Evolutionary conservation across 164 flowering plant genomes (phyloP).

Genomic region (Chimonanthus praecox): DNA sequence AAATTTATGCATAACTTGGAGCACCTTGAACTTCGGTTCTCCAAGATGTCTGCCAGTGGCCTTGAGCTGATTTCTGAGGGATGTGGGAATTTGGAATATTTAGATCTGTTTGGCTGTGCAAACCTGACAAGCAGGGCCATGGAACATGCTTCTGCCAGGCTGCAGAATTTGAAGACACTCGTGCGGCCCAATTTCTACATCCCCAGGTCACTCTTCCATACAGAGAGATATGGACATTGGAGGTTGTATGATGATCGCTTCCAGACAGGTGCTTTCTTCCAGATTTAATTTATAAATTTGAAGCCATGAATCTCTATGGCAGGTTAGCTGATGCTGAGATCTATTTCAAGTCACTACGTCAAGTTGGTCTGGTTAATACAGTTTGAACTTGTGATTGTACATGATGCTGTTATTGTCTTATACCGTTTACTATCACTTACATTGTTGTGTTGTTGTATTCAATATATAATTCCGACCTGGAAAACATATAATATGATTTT

Average conservation of each 20-base stretch:
- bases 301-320: not conserved
- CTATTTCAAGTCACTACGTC: not conserved
- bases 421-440: not conserved
- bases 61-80: constrained; percentile 53
- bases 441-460: not conserved
- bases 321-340: not conserved
- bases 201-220: constrained; percentile 59
- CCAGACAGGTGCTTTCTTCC: constrained; percentile 71
- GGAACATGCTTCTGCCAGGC: constrained; percentile 34
- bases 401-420: not conserved
- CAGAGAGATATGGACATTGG: constrained; percentile 92
- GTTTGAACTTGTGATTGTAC: not conserved
- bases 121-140: constrained; percentile 70
- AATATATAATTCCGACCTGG: too few species aligned
- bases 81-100: constrained; percentile 47
- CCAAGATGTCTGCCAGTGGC: constrained; percentile 61
- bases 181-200: constrained; percentile 70
- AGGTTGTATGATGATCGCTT: constrained; percentile 83
- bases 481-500: too few species aligned
- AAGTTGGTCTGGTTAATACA: not conserved
- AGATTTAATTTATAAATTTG: constrained; percentile 40
- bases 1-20: constrained; percentile 57
- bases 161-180: constrained; percentile 54
- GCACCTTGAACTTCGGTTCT: constrained; percentile 71
- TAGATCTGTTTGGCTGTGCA: constrained; percentile 79